phyloP scores from a whole-genome alignment of 345 rosid genomes.

The Acer negundo region DNA sequence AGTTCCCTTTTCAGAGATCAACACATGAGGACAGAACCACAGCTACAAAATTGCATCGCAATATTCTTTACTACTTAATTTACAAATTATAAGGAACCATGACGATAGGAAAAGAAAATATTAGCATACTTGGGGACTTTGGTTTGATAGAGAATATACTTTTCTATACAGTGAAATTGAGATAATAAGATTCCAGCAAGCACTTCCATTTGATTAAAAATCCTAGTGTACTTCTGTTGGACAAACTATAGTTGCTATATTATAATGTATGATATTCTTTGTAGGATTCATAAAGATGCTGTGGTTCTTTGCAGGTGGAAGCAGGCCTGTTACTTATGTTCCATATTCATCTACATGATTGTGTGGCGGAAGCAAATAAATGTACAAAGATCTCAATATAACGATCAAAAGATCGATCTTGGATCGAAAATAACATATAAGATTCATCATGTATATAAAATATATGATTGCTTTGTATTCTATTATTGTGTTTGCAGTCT shows the following conservation, averaged over 20 bases:
- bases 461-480: neutral
- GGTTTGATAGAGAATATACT: neutral
- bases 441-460: neutral
- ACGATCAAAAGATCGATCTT: neutral
- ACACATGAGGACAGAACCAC: neutral
- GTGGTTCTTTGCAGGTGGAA: conserved; percentile 24
- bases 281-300: neutral
- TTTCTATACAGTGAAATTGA: neutral
- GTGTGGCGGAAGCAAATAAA: neutral
- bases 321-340: neutral
- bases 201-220: neutral
- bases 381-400: neutral
- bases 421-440: neutral
- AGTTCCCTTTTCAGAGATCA: neutral
- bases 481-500: neutral
- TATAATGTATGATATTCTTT: neutral
- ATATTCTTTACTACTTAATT: neutral
- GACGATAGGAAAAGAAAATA: neutral
- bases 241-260: neutral
- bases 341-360: neutral
- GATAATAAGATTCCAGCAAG: neutral
- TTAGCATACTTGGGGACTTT: neutral
- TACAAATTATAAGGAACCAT: neutral
- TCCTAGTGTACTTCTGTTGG: no score
- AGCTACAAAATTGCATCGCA: neutral